Base-by-base conservation (phyloP, 257 asterid genomes). In the Gentiana macrophylla region DNA sequence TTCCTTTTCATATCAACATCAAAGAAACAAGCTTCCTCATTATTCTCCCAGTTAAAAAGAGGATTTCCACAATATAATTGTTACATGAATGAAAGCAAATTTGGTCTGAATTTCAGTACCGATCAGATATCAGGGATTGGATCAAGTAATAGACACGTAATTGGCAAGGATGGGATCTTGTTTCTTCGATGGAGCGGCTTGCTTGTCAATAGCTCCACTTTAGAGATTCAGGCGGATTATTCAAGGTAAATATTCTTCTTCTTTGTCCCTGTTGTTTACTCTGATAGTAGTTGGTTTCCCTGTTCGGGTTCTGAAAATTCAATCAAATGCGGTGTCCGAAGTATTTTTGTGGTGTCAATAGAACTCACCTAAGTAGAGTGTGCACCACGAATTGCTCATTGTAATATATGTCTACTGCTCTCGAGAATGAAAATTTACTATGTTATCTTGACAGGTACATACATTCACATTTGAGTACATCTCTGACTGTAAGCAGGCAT, bases 161-260 rank as follows among this genome's bases (percentile, higher is more conserved):
- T 74, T 58, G 84, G 87, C 61, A 70, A 74, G 67, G 97, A 87
- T 69, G 89, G 88, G 12, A 69, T 63, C 59, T 72, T 94, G 24
- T 91, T 83, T 78, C 95, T 84, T 70, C 76, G 74, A 58, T 91
- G 98, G 98, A 84, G 93, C 72, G 98, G 98, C 55, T 70, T 91
- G 59, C 83, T 91, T 46, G 57, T 91, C 55, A 91, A 91, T 67
- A 74, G 84, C 71, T 60, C 74, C 24, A 91, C 95, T 2, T 72
- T 87, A 62, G 98, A 91, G 77, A 78, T 87, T 64, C 98, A 81
- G 76, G 98, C 94, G n/a, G 98, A 87, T 69, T 91, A 87, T 70
- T 71, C 83, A 35, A 91, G 97, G 98, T 86, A 56, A 41, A 60
- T 37, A 50, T 59, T 59, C 66, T 62, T 64, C 56, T 37, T 57